phyloP scores from a whole-genome alignment of 2,329 filamentous ascomycete species.

The Colletotrichum cordylinicola region DNA sequence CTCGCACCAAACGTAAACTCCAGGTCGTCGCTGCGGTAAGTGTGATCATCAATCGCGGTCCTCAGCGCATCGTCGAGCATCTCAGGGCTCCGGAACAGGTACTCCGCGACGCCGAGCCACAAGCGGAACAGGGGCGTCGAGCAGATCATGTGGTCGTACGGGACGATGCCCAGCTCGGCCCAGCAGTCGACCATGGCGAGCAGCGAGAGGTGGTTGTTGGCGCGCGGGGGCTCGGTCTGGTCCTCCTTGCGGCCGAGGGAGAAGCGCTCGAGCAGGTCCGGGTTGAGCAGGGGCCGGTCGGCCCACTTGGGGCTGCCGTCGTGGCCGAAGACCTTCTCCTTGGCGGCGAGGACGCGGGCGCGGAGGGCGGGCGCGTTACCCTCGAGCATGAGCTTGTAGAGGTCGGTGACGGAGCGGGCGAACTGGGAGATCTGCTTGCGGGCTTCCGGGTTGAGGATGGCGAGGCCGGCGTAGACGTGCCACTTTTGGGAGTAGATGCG shows the following conservation, averaged over 20 bases:
- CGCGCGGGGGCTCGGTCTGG: conserved; percentile 58
- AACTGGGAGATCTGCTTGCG: conserved; percentile 94
- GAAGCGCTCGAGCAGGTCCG: conserved; percentile 87
- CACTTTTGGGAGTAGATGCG: conserved; percentile 99
- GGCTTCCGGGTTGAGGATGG: conserved; percentile 94
- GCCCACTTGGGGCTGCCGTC: conserved; percentile 63
- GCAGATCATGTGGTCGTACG: conserved; percentile 99
- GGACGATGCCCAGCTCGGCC: conserved; percentile 90
- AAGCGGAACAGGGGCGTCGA: conserved; percentile 96
- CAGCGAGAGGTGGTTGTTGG: conserved; percentile 92
- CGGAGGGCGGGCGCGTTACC: conserved; percentile 79
- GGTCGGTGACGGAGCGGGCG: conserved; percentile 86
- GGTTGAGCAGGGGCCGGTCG: conserved; percentile 74
- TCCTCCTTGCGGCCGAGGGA: conserved; percentile 74
- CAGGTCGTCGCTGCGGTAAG: conserved; percentile 92
- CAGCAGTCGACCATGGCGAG: conserved; percentile 99
- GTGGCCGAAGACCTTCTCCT: conserved; percentile 75
- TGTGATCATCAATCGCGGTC: conserved; percentile 87
- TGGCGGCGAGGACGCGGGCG: conserved; percentile 67
- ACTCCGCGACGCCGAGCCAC: conserved; percentile 96
- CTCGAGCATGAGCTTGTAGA: conserved; percentile 96
- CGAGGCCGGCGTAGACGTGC: conserved; percentile 98
- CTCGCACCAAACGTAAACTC: conserved; percentile 97
- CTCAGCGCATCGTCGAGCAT: conserved; percentile 85
- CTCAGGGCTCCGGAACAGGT: conserved; percentile 83